A percentile compares a stretch with the other conserved stretches of the same genome.
phyloP scores from a whole-genome alignment of 306 rosid species.

The Cucurbita maxima region DNA sequence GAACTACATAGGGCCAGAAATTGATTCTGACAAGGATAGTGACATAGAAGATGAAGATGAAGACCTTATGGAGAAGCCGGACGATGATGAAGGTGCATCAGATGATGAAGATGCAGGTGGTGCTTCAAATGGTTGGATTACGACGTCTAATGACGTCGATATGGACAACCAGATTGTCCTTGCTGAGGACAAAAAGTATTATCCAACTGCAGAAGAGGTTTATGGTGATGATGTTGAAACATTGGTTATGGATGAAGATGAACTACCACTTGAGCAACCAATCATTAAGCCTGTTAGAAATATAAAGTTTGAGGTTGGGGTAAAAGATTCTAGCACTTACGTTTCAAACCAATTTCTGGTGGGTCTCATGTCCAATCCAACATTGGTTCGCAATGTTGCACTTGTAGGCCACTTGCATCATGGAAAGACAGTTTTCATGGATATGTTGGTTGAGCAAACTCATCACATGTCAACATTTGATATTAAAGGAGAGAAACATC shows the following conservation, averaged over 20 bases:
- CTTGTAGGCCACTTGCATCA: constrained; percentile 88
- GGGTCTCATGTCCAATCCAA: constrained; percentile 90
- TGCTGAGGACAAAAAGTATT: constrained; percentile 93
- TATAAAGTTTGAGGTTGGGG: constrained; percentile 84
- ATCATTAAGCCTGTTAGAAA: constrained; percentile 68
- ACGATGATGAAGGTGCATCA: constrained; percentile 27
- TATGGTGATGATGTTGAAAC: constrained; percentile 95
- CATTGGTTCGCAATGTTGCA: constrained; percentile 68
- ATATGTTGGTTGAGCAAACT: constrained; percentile 91
- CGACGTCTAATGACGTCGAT: constrained; percentile 47
- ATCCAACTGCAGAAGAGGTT: constrained; percentile 90
- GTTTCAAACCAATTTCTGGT: constrained; percentile 69
- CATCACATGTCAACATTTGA: constrained; percentile 93
- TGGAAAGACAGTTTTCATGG: constrained; percentile 96
- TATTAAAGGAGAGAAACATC: constrained; percentile 60
- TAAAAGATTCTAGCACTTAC: constrained; percentile 84
- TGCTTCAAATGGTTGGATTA: constrained; percentile 60
- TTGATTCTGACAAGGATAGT: constrained; percentile 79
- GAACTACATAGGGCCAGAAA: constrained; percentile 95
- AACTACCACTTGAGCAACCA: constrained; percentile 66
- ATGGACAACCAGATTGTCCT: constrained; percentile 82
- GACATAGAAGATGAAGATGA: constrained; percentile 60
- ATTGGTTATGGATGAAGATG: constrained; percentile 95
- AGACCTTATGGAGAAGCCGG: constrained; percentile 36
- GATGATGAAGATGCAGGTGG: constrained; percentile 43